A percentile compares a stretch with the other conserved stretches of the same genome.
Conservation (phyloP, 176 grass and related monocot genomes). For the Pontederia paniculata region DNA sequence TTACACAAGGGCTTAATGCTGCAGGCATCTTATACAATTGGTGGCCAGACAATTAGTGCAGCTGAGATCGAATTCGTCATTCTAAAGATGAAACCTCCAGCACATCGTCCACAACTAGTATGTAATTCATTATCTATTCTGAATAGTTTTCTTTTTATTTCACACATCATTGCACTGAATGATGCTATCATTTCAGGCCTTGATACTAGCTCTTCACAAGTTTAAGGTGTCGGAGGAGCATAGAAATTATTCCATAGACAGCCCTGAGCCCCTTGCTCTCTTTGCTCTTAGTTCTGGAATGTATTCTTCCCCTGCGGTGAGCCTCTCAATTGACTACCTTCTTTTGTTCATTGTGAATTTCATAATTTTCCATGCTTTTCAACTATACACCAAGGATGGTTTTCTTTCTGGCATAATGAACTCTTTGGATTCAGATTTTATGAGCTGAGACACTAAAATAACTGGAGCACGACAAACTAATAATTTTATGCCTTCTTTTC, state of each 20-base stretch:
- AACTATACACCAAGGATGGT: neutral
- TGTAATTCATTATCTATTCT: conserved; percentile 11
- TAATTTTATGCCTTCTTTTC: too few relatives aligned
- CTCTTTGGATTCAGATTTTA: too few relatives aligned
- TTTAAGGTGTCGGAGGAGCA: conserved; percentile 90
- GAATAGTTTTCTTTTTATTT: conserved; percentile 8
- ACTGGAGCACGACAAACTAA: too few relatives aligned
- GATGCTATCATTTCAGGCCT: conserved; percentile 44
- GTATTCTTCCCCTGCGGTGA: conserved; percentile 97
- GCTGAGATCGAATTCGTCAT: conserved; percentile 92
- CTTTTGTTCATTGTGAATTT: neutral
- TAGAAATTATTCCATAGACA: conserved; percentile 59
- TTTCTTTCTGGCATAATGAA: too few relatives aligned
- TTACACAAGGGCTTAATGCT: neutral
- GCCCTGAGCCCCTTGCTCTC: conserved; percentile 51
- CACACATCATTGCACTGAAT: conserved; percentile 24
- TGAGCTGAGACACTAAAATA: neutral
- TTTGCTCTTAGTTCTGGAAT: conserved; percentile 91
- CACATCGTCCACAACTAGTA: conserved; percentile 81
- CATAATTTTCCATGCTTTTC: neutral
- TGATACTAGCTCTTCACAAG: conserved; percentile 81
- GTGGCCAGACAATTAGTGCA: conserved; percentile 82
- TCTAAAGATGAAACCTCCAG: conserved; percentile 83
- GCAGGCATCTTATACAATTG: conserved; percentile 90
- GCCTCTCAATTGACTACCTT: conserved; percentile 2